Base-by-base conservation (phyloP, 2,329 filamentous ascomycete genomes). In the Pochonia chlamydosporia region DNA sequence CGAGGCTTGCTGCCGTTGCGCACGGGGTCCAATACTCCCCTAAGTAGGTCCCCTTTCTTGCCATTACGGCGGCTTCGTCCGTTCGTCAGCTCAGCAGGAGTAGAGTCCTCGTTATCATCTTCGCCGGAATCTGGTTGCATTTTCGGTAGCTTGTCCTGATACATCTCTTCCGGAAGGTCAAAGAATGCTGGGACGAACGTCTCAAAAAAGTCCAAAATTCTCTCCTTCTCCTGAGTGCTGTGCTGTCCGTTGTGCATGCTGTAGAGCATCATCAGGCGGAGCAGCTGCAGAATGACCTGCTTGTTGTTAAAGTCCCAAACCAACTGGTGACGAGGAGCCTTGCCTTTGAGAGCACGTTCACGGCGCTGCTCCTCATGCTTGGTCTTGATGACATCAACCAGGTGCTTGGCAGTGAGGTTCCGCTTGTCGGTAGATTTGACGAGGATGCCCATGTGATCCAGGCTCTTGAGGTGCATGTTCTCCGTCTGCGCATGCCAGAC, bases 401-500 rank as follows among this genome's bases (percentile, higher is more conserved):
- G 81, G 49, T 92, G 87, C 69, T 97, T 97, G 3, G 86, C 84
- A 43, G 92, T 87, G 50, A 96, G 87, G 55, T 89, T 85, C 56
- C 90, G 86, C 78, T 97, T 97, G 68, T 99, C 93, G 31, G 79
- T 84, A 53, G 84, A 81, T 70, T 93, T 95, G 59, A 89, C 87
- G 45, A 89, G 84, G 50, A 95, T 90, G 18, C 90, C 90, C 78
- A 97, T 95, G 61, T 99, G 93, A 61, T 99, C 93, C 44, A 99
- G 81, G 64, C 90, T 96, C 72, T 90, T 95, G 70, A 95, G 88
- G 68, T 96, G 95, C 72, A 95, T 92, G 59, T 87, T 85, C 62
- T 95, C 87, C 21, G 92, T 97, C 70, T 97, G 93, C 43, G 89
- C 85, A 53, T 93, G 89, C 93, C 93, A 99, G 7, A 99, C 90